Evolutionary conservation across 202 grass and related monocot genomes (phyloP).

Genomic region (Setaria italica): DNA sequence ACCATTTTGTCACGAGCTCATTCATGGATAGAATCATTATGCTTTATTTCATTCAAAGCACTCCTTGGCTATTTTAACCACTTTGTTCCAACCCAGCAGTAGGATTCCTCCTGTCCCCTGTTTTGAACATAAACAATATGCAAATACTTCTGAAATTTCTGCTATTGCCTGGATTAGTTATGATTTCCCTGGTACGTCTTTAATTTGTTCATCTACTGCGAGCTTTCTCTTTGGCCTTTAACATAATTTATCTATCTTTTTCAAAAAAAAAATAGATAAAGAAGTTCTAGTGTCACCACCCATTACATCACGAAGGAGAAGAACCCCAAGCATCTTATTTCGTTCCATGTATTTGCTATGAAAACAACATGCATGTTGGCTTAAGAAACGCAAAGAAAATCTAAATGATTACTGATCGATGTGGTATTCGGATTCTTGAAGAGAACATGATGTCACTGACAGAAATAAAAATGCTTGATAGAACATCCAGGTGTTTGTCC

Average conservation of each 20-base stretch:
- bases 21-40: slow-evolving; percentile 12
- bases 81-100: slow-evolving; percentile 50
- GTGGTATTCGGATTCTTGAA: slow-evolving; percentile 13
- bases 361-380: slow-evolving; percentile 38
- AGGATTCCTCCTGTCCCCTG: slow-evolving; percentile 57
- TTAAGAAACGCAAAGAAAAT: slow-evolving; percentile 30
- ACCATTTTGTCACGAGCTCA: slow-evolving; percentile 42
- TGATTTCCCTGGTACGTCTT: not conserved
- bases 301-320: slow-evolving; percentile 42
- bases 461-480: slow-evolving; percentile 20
- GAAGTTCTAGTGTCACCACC: slow-evolving; percentile 17
- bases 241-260: slow-evolving; percentile 7
- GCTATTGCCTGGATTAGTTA: slow-evolving; percentile 16
- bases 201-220: slow-evolving; percentile 9
- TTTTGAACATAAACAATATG: slow-evolving; percentile 42
- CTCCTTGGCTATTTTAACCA: slow-evolving; percentile 35
- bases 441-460: slow-evolving; percentile 16
- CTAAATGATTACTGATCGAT: slow-evolving; percentile 22
- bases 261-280: not conserved
- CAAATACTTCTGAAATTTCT: slow-evolving; percentile 28
- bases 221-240: slow-evolving; percentile 14
- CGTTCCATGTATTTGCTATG: slow-evolving; percentile 29
- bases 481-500: not conserved
- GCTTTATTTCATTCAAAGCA: slow-evolving; percentile 59
- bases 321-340: slow-evolving; percentile 32